Conservation (phyloP, 306 rosid species). For the Citrullus colocynthis region DNA sequence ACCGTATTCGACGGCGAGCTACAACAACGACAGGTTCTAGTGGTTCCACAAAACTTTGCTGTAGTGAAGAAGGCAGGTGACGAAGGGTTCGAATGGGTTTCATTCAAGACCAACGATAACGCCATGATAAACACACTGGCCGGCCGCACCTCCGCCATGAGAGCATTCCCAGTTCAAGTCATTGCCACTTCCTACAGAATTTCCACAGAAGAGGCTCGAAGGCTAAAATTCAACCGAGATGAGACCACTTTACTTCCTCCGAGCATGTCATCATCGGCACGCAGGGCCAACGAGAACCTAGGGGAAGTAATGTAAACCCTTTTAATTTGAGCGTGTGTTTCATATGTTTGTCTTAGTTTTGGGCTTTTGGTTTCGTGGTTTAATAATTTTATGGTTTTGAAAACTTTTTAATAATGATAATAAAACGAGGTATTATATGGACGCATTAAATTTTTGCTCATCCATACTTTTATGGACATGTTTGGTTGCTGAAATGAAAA, state of each 20-base stretch:
- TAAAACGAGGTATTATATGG: background rate
- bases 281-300: background rate
- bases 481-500: no score
- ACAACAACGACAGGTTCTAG: conserved; percentile 20
- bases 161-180: conserved; percentile 34
- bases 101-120: conserved; percentile 42
- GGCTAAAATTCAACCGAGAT: conserved; percentile 30
- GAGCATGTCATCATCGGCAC: background rate
- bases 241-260: conserved; percentile 23
- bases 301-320: background rate
- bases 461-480: no score
- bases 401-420: background rate
- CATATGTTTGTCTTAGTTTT: background rate
- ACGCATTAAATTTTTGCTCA: no score
- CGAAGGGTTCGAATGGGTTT: conserved; percentile 29
- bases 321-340: no score
- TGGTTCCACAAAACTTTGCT: conserved; percentile 50
- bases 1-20: conserved; percentile 27
- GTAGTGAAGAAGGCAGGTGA: conserved; percentile 21
- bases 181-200: conserved; percentile 20
- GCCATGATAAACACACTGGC: conserved; percentile 29
- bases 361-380: background rate
- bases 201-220: conserved; percentile 15
- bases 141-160: conserved; percentile 18
- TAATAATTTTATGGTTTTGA: background rate